Evolutionary conservation across 345 rosid species (phyloP).

Genomic region (Gossypium herbaceum): DNA sequence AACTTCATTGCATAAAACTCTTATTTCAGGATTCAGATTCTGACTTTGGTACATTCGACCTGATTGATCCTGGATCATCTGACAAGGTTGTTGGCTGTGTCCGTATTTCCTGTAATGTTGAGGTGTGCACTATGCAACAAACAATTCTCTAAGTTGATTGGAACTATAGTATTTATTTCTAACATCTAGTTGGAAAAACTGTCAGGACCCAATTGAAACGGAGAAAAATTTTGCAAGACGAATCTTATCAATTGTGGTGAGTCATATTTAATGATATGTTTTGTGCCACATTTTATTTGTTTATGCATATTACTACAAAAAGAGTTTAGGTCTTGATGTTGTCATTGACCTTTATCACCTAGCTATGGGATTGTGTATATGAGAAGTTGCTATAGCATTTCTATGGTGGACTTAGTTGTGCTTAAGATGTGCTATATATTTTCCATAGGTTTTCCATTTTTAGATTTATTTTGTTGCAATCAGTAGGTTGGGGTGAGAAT

Average conservation of each 20-base stretch:
- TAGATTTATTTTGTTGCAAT: not conserved
- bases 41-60: conserved; percentile 43
- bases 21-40: conserved; percentile 57
- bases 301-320: not conserved
- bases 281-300: not conserved
- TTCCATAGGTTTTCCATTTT: not conserved
- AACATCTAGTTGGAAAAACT: conserved; percentile 20
- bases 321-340: not conserved
- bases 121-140: conserved; percentile 42
- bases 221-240: conserved; percentile 83
- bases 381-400: not conserved
- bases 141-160: not conserved
- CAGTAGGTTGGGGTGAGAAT: not conserved
- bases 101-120: conserved; percentile 69
- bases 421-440: not conserved
- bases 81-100: conserved; percentile 58
- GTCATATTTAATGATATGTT: conserved; percentile 17
- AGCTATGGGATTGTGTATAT: conserved; percentile 5
- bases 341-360: not conserved
- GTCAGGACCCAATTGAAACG: conserved; percentile 85
- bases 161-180: conserved; percentile 11
- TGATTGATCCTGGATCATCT: conserved; percentile 65
- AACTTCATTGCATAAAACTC: conserved; percentile 3
- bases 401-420: not conserved
- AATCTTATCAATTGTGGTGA: conserved; percentile 81